These are phyloP conservation scores for Xylaria polymorpha DNA, from an alignment of 2,329 filamentous ascomycete genomes.

Conservation along the genomic window DNA sequence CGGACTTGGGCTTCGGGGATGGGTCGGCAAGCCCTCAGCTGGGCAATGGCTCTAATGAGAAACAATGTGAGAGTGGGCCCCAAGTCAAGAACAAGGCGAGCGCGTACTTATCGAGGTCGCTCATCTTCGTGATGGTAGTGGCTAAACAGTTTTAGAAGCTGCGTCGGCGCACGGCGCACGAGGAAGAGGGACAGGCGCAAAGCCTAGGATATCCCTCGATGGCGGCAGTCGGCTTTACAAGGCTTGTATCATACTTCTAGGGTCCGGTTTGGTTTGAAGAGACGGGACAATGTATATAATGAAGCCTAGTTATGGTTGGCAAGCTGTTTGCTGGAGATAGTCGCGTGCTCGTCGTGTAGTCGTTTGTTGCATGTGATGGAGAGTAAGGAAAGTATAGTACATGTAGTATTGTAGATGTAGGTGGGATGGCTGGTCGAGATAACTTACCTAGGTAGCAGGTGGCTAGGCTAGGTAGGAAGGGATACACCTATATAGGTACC, in stretches of 20 bases:
- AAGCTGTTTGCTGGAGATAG: not conserved
- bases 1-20: constrained; percentile 96
- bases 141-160: constrained; percentile 15
- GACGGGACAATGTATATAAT: not conserved
- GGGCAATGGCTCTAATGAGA: constrained; percentile 82
- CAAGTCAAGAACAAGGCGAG: not conserved
- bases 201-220: constrained; percentile 25
- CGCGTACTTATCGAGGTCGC: constrained; percentile 87
- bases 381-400: not conserved
- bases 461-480: too few relatives aligned
- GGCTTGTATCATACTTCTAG: constrained; percentile 39
- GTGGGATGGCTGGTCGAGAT: not conserved
- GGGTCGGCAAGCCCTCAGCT: constrained; percentile 93
- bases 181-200: constrained; percentile 14
- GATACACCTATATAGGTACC: too few relatives aligned
- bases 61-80: constrained; percentile 34
- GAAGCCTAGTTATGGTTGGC: not conserved
- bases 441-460: too few relatives aligned
- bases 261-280: not conserved
- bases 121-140: constrained; percentile 67
- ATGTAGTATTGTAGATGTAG: too few relatives aligned
- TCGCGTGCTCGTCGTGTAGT: not conserved
- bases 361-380: not conserved
- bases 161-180: constrained; percentile 26
- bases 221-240: not conserved